Evolutionary conservation across 805 yeast genomes (phyloP).

Genomic region (Ascoidea rubescens): DNA sequence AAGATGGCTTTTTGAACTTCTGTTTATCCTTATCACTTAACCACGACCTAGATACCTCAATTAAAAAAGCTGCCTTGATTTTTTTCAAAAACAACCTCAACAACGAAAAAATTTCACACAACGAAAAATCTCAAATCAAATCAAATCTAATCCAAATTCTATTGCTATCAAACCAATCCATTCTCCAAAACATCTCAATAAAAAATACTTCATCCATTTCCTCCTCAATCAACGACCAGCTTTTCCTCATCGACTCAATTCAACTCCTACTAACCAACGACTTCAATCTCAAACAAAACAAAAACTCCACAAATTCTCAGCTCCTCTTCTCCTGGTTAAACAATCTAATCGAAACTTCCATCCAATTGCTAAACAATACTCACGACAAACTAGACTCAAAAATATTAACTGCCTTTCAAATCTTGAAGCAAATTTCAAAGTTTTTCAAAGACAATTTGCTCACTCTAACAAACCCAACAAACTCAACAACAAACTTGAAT

Average conservation of each 20-base stretch:
- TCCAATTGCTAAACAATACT: constrained; percentile 14
- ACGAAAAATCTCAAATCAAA: neutral
- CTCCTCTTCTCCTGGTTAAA: too few species aligned
- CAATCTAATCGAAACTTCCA: neutral
- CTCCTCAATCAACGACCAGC: too few species aligned
- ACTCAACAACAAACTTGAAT: constrained; percentile 18
- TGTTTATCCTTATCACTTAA: neutral
- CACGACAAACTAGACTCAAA: constrained; percentile 13
- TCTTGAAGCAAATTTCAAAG: constrained; percentile 5
- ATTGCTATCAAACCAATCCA: neutral
- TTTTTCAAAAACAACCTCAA: too few species aligned
- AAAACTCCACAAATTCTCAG: neutral
- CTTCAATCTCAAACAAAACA: too few species aligned
- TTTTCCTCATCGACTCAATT: neutral
- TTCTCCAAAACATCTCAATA: neutral
- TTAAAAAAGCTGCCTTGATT: neutral
- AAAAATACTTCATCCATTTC: too few species aligned
- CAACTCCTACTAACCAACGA: neutral
- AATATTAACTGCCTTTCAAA: constrained; percentile 3
- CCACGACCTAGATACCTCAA: neutral
- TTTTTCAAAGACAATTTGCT: constrained; percentile 8
- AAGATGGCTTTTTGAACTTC: neutral
- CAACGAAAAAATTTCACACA: neutral
- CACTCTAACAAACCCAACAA: constrained; percentile 22
- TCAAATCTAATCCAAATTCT: neutral